Conservation (phyloP, 805 yeast genomes). For the Metschnikowia noctiluminum region DNA sequence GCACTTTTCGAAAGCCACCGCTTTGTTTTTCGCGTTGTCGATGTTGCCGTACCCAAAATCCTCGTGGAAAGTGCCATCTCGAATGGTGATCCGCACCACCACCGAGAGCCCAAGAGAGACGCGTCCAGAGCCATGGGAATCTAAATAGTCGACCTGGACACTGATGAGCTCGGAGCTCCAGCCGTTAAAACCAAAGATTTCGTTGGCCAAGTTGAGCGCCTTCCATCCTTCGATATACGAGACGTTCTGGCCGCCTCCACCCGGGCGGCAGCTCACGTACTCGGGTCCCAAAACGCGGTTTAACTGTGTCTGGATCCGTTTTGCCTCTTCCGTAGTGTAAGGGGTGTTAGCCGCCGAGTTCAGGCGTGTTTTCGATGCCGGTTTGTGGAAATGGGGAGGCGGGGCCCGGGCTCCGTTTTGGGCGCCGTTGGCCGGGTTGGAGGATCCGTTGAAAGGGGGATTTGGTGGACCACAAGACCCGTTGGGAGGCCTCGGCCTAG, state of each 20-base stretch:
- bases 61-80: constrained; percentile 80
- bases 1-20: constrained; percentile 75
- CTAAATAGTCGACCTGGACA: constrained; percentile 67
- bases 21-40: constrained; percentile 66
- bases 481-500: not conserved
- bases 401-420: not conserved
- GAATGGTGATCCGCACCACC: constrained; percentile 65
- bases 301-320: constrained; percentile 31
- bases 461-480: not conserved
- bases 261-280: constrained; percentile 70
- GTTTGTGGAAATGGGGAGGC: constrained; percentile 6
- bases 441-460: not conserved
- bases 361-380: not conserved
- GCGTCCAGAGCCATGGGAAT: constrained; percentile 50
- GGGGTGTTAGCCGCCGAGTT: constrained; percentile 19
- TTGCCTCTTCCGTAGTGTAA: constrained; percentile 32
- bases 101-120: constrained; percentile 67
- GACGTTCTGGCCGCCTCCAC: constrained; percentile 67
- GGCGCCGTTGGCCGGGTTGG: not conserved
- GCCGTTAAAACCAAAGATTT: constrained; percentile 79
- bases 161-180: constrained; percentile 73
- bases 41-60: constrained; percentile 73
- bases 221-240: constrained; percentile 83
- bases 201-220: constrained; percentile 75
- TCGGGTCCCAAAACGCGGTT: constrained; percentile 65